Evolutionary conservation across 2,329 filamentous ascomycete species (phyloP), one percentile per base, ranked within the genome.

Genomic region (Arthrobotrys sphaeroides): DNA sequence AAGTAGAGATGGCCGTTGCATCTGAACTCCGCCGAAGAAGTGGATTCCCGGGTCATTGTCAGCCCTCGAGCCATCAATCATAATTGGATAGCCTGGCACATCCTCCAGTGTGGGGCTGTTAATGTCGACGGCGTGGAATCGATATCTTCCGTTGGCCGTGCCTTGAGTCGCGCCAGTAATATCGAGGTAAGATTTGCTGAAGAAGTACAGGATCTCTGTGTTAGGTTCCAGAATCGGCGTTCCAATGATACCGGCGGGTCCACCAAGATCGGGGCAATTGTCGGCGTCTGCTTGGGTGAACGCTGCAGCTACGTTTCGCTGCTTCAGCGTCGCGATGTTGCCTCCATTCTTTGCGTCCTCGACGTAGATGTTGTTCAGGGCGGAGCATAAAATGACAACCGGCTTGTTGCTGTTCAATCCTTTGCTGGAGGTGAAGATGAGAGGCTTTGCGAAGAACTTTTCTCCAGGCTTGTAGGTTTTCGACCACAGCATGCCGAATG

Each of bases 11-110:
- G 87, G 85, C 6, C 86, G 82, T 78, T 88, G 86, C 40, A 86
- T 83, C 28, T 86, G 83, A 5, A 86, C 84, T 0, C 87, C 87
- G 5, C 85, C 86, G 5, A 85, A 81, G 76, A 88, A 88, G 77
- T 84, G 84, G 13, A 85, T 84, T 0, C 81, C 77, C 0, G 82
- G 81, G 67, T 85, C 85, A 76, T 88, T 88, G 42, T 84, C 82
- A 0, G 85, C 84, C 3, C 82, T 79, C 2, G 82, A 79, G 0
- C 85, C 85, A 73, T 87, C 85, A 1, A 88, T 81, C 62, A 84
- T 79, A 10, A 87, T 81, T 0, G 86, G 86, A 60, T 85, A 87
- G 72, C 82, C 82, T 31, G 81, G 78, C 42, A 75, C 3, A 16
- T 75, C 72, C 80, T 78, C 16, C 84, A 78, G 10, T 7, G 53